Evolutionary conservation across 2,329 filamentous ascomycete species (phyloP), one percentile per base, ranked within the genome.

Genomic region (Colletotrichum camelliae): DNA sequence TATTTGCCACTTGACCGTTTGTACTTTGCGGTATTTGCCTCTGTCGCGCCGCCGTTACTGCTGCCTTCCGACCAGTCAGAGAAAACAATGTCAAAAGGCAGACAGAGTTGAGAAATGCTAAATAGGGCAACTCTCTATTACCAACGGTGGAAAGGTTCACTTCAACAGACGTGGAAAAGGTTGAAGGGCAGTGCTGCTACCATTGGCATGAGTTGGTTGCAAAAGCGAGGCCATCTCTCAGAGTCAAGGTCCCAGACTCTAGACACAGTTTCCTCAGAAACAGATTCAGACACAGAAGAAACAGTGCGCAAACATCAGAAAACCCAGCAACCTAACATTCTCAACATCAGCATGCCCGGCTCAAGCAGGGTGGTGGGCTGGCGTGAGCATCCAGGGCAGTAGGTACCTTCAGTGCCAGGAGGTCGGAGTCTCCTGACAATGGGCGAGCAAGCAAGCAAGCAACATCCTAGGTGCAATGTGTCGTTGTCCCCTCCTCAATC

Each of bases 1-100:
- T 15, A 65, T 74, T 74, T 74, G 74, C 70, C 70, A 76, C 74
- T 31, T 27, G 21, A 29, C 29, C 35, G 64, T 69, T 62, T 68
- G 64, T 67, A 21, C 58, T 66, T 21, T 69, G 33, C 27, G 31
- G 29, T 18, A 62, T 37, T 21, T 33, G n/a, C 29, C 35, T 43
- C 21, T 58, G 15, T 52, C 43, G 43, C 43, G 43, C 43, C 70
- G 65, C 64, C 43, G 27, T 73, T 72, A 33, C 37, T 62, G 62
- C 48, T 64, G 58, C 52, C 52, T 62, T 57, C 37, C 72, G 31
- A 71, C 71, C 27, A 33, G 43, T 72, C 16, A 5, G 27, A 52
- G 33, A 27, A 48, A 70, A 12, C 15, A 31, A 21, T 16, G 7
- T 70, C 58, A 13, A 72, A 52, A 67, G 31, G 5, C n/a, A 39